Evolutionary conservation across 495 filamentous ascomycete genomes (phyloP), one percentile per base, ranked within the genome.

Genomic region (Xylaria flabelliformis): DNA sequence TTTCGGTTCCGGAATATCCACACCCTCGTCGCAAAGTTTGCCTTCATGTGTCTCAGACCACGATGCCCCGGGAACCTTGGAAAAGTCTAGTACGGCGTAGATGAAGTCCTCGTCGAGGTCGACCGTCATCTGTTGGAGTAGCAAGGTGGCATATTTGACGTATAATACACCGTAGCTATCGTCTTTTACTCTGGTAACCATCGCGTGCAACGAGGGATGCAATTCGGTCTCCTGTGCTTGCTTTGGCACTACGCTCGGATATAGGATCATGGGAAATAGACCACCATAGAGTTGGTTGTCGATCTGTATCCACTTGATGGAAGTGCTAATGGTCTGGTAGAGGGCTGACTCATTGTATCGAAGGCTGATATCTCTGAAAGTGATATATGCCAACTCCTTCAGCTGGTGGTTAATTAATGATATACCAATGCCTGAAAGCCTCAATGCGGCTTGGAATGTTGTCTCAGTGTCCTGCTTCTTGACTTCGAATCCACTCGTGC

Each of bases 71-170:
- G 94, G 94, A 7, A 98, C 89, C 83, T 98, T 98, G 61, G 91
- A 92, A 79, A 97, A 99, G 79, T 99, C 96, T 9, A 99, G 83
- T 75, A 99, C 89, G 21, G 96, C 95, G 76, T 97, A 96, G 72
- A 98, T 92, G 77, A 99, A 99, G 78, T 99, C 96, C 78, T 99
- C 96, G 74, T 99, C 96, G 58, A 99, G 91, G 80, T 99, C 96
- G 2, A 98, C 83, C 0, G 97, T 98, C 95, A 99, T 98, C 81
- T 99, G 94, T 81, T 99, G 96, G 62, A 99, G 82, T 34, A 99
- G 87, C 19, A 99, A 65, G 0, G 95, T 98, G 51, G 95, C 94
- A 80, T 98, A 98, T 82, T 99, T 99, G 85, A 99, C 96, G 82
- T 99, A 99, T 61, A 97, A 86, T 59, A 99, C 97, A 74, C 96